phyloP scores from a whole-genome alignment of 163 green algal species.

The Scenedesmus sp. region DNA sequence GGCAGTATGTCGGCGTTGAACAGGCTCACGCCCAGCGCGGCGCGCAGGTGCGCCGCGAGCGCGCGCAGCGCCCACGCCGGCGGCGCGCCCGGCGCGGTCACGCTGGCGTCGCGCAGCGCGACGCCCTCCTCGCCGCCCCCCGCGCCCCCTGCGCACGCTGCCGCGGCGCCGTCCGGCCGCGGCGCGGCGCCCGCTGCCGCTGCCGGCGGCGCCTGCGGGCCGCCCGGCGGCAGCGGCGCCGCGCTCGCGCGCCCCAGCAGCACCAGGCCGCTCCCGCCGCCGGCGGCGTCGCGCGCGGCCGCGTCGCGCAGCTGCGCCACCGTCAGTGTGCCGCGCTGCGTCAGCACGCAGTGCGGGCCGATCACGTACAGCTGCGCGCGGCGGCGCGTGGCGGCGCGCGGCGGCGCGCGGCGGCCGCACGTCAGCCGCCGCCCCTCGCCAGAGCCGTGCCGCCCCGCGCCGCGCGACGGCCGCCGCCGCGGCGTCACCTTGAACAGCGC shows the following conservation, averaged over 20 bases:
- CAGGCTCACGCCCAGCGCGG: slow-evolving; percentile 23
- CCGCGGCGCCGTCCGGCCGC: neutral
- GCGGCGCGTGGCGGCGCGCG: no score
- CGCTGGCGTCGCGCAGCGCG: neutral
- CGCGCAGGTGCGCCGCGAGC: slow-evolving; percentile 20
- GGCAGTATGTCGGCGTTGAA: slow-evolving; percentile 54
- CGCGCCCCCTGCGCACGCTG: neutral
- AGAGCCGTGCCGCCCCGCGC: no score
- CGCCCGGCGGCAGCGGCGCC: neutral
- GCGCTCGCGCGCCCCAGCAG: slow-evolving; percentile 24
- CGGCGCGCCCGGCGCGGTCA: slow-evolving; percentile 7
- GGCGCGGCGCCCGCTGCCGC: neutral
- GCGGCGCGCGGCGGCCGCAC: no score
- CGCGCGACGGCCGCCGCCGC: no score
- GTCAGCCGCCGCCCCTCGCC: no score
- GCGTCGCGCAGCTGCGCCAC: neutral
- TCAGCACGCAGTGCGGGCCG: slow-evolving; percentile 37
- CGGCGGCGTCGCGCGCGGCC: slow-evolving; percentile 26
- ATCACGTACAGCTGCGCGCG: slow-evolving; percentile 53
- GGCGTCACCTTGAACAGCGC: slow-evolving; percentile 53
- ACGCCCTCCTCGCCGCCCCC: no score
- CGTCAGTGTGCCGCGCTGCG: slow-evolving; percentile 47
- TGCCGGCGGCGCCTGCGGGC: neutral
- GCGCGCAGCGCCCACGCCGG: slow-evolving; percentile 32
- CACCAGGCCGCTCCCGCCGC: neutral